A percentile compares a stretch with the other conserved stretches of the same genome.
phyloP scores from a whole-genome alignment of 164 flowering plant genomes.

The Vitis rotundifolia region DNA sequence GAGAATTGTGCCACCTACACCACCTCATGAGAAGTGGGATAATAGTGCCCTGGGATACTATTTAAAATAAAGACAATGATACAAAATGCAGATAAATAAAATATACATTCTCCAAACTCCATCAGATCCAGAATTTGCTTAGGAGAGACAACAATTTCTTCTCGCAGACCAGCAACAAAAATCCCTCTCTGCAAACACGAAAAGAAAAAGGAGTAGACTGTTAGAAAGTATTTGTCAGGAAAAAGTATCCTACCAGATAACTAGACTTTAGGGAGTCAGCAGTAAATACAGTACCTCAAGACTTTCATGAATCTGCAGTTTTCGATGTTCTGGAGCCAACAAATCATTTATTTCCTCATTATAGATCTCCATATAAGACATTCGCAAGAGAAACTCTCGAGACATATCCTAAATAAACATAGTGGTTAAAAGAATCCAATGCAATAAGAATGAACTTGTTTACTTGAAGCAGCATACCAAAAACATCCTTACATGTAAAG shows the following conservation, averaged over 20 bases:
- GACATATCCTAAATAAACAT: constrained; percentile 49
- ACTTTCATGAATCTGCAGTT: constrained; percentile 90
- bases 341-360: constrained; percentile 96
- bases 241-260: neutral
- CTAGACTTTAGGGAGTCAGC: neutral
- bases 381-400: constrained; percentile 89
- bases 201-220: neutral
- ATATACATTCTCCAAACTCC: constrained; percentile 90
- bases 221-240: neutral
- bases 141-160: constrained; percentile 91
- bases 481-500: no score
- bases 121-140: constrained; percentile 89
- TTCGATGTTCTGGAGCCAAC: constrained; percentile 88
- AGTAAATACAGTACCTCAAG: constrained; percentile 56
- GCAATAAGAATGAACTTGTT: neutral
- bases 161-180: constrained; percentile 94
- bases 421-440: neutral
- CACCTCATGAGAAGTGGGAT: no score
- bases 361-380: constrained; percentile 97
- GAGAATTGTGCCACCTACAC: neutral
- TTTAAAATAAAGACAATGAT: neutral
- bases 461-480: no score
- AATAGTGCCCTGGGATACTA: no score
- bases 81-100: neutral
- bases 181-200: constrained; percentile 68